These are phyloP conservation scores for Scheffersomyces titani DNA, from an alignment of 1,139 yeast genomes.

Conservation along the genomic window DNA sequence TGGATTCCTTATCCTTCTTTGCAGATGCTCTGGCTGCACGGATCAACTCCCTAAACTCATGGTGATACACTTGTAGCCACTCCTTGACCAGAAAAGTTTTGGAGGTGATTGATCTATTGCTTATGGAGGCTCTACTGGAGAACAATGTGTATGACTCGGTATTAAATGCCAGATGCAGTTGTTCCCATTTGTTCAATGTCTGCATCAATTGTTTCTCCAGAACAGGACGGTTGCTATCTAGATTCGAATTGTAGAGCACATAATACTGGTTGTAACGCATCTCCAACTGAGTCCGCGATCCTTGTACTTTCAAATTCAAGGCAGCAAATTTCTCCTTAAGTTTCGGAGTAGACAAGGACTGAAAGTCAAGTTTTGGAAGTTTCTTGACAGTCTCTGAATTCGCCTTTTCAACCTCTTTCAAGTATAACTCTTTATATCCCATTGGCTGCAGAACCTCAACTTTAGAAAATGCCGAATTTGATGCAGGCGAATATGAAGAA, in stretches of 20 bases:
- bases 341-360: slow-evolving; percentile 59
- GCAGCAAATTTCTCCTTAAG: slow-evolving; percentile 60
- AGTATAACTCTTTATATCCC: slow-evolving; percentile 33
- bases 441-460: slow-evolving; percentile 6
- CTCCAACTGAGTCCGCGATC: slow-evolving; percentile 66
- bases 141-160: slow-evolving; percentile 21
- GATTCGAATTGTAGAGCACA: slow-evolving; percentile 78
- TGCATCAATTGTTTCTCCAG: slow-evolving; percentile 54
- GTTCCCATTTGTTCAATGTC: slow-evolving; percentile 72
- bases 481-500: background rate
- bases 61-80: slow-evolving; percentile 53
- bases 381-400: slow-evolving; percentile 22
- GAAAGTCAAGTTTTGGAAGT: slow-evolving; percentile 63
- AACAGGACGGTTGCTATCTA: slow-evolving; percentile 73
- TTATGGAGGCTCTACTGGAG: slow-evolving; percentile 22
- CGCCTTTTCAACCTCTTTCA: slow-evolving; percentile 31
- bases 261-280: slow-evolving; percentile 77
- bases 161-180: slow-evolving; percentile 39
- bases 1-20: slow-evolving; percentile 13
- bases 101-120: slow-evolving; percentile 33
- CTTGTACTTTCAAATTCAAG: slow-evolving; percentile 59
- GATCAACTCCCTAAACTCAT: slow-evolving; percentile 55
- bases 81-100: slow-evolving; percentile 42
- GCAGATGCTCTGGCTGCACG: slow-evolving; percentile 47
- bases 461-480: background rate